Base-by-base conservation (phyloP, 2,329 filamentous ascomycete genomes). In the Camptophora hylomeconis region DNA sequence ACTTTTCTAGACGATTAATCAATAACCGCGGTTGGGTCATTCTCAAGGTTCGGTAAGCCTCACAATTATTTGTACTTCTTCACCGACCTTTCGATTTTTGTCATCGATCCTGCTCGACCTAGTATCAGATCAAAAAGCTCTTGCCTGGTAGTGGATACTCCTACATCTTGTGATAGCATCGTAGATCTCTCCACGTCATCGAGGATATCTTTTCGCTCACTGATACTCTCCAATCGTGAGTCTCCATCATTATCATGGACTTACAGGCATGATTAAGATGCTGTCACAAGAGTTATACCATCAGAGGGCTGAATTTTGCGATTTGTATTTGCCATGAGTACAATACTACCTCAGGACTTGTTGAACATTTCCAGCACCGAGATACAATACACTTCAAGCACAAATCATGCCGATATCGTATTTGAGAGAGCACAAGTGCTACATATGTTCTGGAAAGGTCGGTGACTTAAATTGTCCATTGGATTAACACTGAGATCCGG, bases 381-480 rank as follows among this genome's bases (percentile, higher is more conserved):
- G 25, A 54, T 53, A 16, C 46, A 49, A 24, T 44, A 45, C 20
- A 45, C 57, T 15, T 46, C 52, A 9, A 48, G n/a, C n/a, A n/a
- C n/a, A n/a, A n/a, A 51, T 19, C 50, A 55, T 24, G 47, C 60
- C 24, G 45, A 51, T 21, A 46, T 47, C 27, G 45, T 31, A 7
- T 31, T 49, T 24, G 51, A 54, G 28, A 44, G 33, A 19, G 45
- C 62, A 30, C 52, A 57, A 20, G 43, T 53, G 14, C 49, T 54
- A 14, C 53, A 58, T 29, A 53, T 49, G 29, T 46, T 66, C 36
- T 67, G 63, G 63, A 60, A 54, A 56, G 61, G 63, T 66, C 51
- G 31, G 45, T 39, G 26, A 31, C 11, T 35, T 33, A 29, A 27
- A 32, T 35, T 24, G 18, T 21, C 28, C 18, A 26, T 23, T 21